Evolutionary conservation across 805 yeast species (phyloP).

Genomic region (Wickerhamomyces alni): DNA sequence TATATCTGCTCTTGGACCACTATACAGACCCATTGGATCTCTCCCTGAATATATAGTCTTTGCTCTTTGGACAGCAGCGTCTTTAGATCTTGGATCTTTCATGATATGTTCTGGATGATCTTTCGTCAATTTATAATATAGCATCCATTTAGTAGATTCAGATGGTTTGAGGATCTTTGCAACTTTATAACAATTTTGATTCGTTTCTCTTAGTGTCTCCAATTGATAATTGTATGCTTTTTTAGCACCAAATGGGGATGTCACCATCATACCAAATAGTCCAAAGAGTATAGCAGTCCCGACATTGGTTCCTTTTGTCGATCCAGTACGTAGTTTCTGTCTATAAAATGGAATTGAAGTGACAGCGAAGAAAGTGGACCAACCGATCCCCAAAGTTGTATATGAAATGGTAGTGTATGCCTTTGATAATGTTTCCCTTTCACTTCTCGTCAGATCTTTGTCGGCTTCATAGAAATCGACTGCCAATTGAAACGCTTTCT

Average conservation of each 20-base stretch:
- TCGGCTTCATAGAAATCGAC: conserved; percentile 45
- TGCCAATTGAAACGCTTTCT: conserved; percentile 37
- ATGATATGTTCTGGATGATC: conserved; percentile 45
- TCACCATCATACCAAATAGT: conserved; percentile 30
- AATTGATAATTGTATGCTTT: conserved; percentile 28
- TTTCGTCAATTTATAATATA: conserved; percentile 46
- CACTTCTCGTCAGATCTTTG: conserved; percentile 32
- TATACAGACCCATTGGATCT: conserved; percentile 32
- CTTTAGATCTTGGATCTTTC: conserved; percentile 46
- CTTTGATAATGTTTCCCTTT: conserved; percentile 35
- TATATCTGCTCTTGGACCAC: conserved; percentile 25
- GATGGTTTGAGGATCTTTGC: conserved; percentile 25
- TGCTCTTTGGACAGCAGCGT: conserved; percentile 23
- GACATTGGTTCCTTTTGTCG: conserved; percentile 32
- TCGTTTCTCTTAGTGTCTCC: conserved; percentile 24
- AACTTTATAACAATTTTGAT: conserved; percentile 26
- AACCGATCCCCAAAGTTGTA: conserved; percentile 31
- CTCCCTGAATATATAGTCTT: conserved; percentile 28
- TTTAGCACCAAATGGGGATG: conserved; percentile 27
- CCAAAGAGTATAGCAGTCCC: conserved; percentile 37
- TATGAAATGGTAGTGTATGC: conserved; percentile 31
- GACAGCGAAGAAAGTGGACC: conserved; percentile 36
- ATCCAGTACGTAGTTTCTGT: conserved; percentile 28
- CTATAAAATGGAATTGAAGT: conserved; percentile 37
- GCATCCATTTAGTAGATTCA: conserved; percentile 37